A percentile compares a stretch with the other conserved stretches of the same genome.
Evolutionary conservation across 371 early-diverging fungal genomes (phyloP).

Genomic region (Lichtheimia ramosa): DNA sequence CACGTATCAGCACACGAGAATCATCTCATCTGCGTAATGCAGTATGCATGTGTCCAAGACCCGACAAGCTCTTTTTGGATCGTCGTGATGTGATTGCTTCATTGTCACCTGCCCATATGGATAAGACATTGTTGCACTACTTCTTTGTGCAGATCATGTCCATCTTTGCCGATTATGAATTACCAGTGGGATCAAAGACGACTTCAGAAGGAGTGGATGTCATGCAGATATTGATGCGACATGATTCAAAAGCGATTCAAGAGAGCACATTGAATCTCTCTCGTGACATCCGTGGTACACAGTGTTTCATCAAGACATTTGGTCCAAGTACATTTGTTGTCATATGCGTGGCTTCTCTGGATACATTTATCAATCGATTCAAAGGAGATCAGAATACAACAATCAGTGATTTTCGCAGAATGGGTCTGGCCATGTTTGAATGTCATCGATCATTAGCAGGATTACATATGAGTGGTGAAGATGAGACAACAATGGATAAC

Average conservation of each 20-base stretch:
- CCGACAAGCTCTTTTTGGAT: constrained; percentile 25
- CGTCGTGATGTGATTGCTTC: constrained; percentile 25
- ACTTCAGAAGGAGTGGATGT: constrained; percentile 7
- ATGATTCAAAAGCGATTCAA: background rate
- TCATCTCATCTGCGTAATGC: background rate
- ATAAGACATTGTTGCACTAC: constrained; percentile 54
- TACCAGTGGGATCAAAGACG: constrained; percentile 37
- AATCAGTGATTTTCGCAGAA: background rate
- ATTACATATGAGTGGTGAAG: background rate
- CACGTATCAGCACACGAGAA: background rate
- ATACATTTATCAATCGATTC: constrained; percentile 29
- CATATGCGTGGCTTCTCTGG: constrained; percentile 59
- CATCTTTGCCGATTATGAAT: constrained; percentile 48
- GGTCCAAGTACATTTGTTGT: constrained; percentile 59
- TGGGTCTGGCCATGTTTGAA: constrained; percentile 42
- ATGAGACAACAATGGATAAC: background rate
- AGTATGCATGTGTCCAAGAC: constrained; percentile 29
- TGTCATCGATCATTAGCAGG: constrained; percentile 40
- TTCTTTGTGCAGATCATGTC: constrained; percentile 55
- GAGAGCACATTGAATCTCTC: constrained; percentile 26
- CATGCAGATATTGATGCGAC: background rate
- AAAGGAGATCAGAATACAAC: constrained; percentile 13
- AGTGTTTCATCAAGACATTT: constrained; percentile 70
- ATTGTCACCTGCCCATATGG: constrained; percentile 22
- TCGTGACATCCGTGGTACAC: constrained; percentile 40